Percentiles rank a stretch among this genome's conserved stretches.
Evolutionary conservation across 2,329 filamentous ascomycete species (phyloP).

Genomic region (Cercospora zeina): DNA sequence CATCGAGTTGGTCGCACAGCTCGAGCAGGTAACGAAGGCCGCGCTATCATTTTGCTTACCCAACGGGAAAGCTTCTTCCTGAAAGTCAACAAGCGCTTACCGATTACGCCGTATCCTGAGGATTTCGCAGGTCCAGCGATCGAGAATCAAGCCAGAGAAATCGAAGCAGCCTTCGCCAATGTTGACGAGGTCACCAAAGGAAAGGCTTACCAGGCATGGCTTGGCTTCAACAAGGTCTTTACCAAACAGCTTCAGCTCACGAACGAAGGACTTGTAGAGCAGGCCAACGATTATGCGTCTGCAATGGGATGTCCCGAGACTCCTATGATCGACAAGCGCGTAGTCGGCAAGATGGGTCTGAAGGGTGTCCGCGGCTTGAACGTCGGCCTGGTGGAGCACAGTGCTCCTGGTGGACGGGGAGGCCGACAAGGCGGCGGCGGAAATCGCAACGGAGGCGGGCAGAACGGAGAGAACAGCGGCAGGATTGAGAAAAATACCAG

Average conservation of each 20-base stretch:
- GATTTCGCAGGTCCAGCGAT: constrained; percentile 43
- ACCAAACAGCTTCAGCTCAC: constrained; percentile 47
- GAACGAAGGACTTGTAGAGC: constrained; percentile 44
- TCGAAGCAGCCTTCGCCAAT: constrained; percentile 38
- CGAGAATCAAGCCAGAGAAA: constrained; percentile 20
- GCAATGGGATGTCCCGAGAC: constrained; percentile 50
- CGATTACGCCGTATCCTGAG: constrained; percentile 53
- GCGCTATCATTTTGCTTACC: constrained; percentile 56
- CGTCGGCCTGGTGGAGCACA: constrained; percentile 29
- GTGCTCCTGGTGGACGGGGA: constrained; percentile 3
- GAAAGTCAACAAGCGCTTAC: constrained; percentile 50
- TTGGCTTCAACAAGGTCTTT: constrained; percentile 52
- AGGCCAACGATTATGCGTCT: constrained; percentile 48
- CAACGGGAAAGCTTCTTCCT: constrained; percentile 56
- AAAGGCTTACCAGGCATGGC: constrained; percentile 51
- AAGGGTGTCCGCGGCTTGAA: constrained; percentile 49
- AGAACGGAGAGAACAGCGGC: constrained; percentile 6
- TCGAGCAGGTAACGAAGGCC: constrained; percentile 72
- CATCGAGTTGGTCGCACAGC: constrained; percentile 93
- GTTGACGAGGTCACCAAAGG: constrained; percentile 46
- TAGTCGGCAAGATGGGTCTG: constrained; percentile 52
- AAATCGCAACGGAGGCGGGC: constrained; percentile 6
- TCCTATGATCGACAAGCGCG: constrained; percentile 49
- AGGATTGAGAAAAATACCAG: constrained; percentile 9
- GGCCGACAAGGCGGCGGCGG: constrained; percentile 9